A percentile compares a stretch with the other conserved stretches of the same genome.
These are phyloP conservation scores for Termitomyces sp. DNA, from an alignment of 768 basidiomycete species.

Conservation along the genomic window DNA sequence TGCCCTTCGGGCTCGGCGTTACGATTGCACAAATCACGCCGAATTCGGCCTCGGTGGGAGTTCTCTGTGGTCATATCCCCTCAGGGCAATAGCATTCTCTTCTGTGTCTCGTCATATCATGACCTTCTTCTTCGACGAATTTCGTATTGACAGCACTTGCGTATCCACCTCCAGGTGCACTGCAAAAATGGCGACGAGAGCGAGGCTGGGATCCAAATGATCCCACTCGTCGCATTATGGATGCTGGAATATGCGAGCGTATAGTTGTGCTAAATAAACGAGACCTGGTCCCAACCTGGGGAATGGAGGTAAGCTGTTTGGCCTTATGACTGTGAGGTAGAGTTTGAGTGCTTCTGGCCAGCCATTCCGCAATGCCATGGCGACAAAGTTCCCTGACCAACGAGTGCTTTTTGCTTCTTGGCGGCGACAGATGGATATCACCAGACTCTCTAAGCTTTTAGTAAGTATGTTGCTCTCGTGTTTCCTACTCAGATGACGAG, in stretches of 20 bases:
- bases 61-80: background rate
- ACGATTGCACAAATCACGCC: background rate
- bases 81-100: background rate
- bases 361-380: constrained; percentile 76
- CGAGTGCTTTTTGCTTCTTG: constrained; percentile 66
- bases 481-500: constrained; percentile 6
- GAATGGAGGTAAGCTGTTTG: constrained; percentile 61
- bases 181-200: constrained; percentile 65
- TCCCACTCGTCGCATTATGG: constrained; percentile 30
- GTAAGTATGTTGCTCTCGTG: constrained; percentile 53
- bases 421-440: constrained; percentile 62
- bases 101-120: background rate
- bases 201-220: constrained; percentile 51
- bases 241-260: constrained; percentile 60
- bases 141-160: background rate
- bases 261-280: constrained; percentile 91
- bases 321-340: constrained; percentile 1
- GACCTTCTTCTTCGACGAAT: background rate
- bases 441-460: constrained; percentile 56
- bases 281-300: constrained; percentile 86
- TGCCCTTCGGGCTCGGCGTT: constrained; percentile 16
- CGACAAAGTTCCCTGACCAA: constrained; percentile 64
- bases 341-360: constrained; percentile 22
- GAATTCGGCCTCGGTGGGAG: background rate
- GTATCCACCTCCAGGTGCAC: constrained; percentile 37